Evolutionary conservation across 768 basidiomycete species (phyloP).

Genomic region (Mycena epipterygia): DNA sequence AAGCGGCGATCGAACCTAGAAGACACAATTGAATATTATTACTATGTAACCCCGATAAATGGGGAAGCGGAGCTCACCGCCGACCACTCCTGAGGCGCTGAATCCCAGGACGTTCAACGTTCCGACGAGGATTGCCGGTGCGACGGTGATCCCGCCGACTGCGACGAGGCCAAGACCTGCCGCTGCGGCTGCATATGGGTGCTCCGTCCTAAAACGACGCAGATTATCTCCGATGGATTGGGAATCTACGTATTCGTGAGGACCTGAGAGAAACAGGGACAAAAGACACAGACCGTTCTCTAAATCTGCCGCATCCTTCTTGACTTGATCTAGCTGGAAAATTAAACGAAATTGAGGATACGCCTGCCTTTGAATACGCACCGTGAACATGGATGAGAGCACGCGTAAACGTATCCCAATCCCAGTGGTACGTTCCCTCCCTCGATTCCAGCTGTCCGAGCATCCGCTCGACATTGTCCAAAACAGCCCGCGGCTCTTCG

Average conservation of each 20-base stretch:
- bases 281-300: neutral
- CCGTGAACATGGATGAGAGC: conserved; percentile 7
- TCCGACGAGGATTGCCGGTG: conserved; percentile 10
- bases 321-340: neutral
- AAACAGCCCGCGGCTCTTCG: too few species aligned
- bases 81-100: conserved; percentile 1
- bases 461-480: too few species aligned
- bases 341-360: neutral
- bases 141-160: conserved; percentile 12
- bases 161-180: conserved; percentile 8
- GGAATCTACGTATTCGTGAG: neutral
- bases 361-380: neutral
- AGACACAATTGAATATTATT: too few species aligned
- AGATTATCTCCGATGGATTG: neutral
- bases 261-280: neutral
- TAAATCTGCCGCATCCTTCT: conserved; percentile 8
- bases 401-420: conserved; percentile 2
- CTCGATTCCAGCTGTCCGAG: too few species aligned
- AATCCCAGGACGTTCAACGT: conserved; percentile 10
- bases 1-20: too few species aligned
- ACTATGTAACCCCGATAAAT: too few species aligned
- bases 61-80: too few species aligned
- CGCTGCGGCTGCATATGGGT: conserved; percentile 13
- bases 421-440: conserved; percentile 8
- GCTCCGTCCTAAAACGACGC: conserved; percentile 8